Base-by-base conservation (phyloP, 305 asterid species). In the Rubia peregrina region DNA sequence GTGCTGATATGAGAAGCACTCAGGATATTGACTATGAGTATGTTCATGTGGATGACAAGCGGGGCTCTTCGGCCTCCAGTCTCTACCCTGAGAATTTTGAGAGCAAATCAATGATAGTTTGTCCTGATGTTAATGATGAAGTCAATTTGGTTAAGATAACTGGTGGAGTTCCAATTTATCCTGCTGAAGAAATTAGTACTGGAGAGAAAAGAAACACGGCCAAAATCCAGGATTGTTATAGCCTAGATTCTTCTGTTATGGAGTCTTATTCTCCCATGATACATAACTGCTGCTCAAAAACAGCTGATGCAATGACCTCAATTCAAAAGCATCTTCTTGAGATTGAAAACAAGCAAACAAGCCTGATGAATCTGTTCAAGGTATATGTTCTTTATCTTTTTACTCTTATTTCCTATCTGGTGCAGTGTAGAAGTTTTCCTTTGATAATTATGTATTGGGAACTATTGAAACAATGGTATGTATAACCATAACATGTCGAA, bases 291-390 rank as follows among this genome's bases (percentile, higher is more conserved):
- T 88, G 91, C 74, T 80, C 88, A 76, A 89, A 89, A 75, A 77
- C 93, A 65, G 93, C 89, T 71, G 83, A 87, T 44, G 97, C 89
- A 69, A 84, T 91, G 76, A 77, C 67, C 72, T 79, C 80, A 74
- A 82, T 94, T 40, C 85, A 84, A 71, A 85, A 89, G 78, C 96
- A 94, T 76, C 96, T 94, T 66, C 73, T 83, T 80, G 97, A 87
- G 83, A 91, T 94, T 61, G 97, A 94, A 78, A 82, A 73, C 75
- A 94, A 83, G 84, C 98, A 94, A 83, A 84, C 97, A 74, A 81
- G 80, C 72, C 82, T 94, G 83, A 78, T 86, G 81, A 93, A 91
- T 79, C 73, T 87, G 88, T 83, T 94, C 67, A 85, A 89, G 98
- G 98, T 94, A 82, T 74, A 61, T 40, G 44, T 61, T 64, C 60